phyloP scores from a whole-genome alignment of 1,139 yeast genomes.

The Kluyveromyces marxianus region DNA sequence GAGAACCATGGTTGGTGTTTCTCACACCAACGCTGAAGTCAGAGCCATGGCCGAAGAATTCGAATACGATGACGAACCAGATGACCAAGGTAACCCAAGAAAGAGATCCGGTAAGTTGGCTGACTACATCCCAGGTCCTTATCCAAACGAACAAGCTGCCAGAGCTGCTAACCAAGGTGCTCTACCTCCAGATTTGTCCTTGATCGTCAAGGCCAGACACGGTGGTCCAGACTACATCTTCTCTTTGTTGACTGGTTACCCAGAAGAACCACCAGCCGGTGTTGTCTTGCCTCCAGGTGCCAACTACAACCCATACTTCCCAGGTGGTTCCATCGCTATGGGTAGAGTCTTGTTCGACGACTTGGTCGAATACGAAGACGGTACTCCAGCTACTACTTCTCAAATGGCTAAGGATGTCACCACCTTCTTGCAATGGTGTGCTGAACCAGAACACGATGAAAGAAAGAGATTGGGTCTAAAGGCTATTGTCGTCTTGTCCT shows the following conservation, averaged over 20 bases:
- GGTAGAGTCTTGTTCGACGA: slow-evolving; percentile 97
- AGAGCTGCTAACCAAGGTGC: slow-evolving; percentile 99
- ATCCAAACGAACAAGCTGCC: slow-evolving; percentile 97
- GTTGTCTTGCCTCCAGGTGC: slow-evolving; percentile 85
- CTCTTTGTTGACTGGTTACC: slow-evolving; percentile 93
- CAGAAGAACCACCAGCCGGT: slow-evolving; percentile 98
- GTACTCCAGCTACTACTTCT: slow-evolving; percentile 96
- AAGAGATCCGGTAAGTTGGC: slow-evolving; percentile 98
- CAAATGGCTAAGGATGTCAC: slow-evolving; percentile 99
- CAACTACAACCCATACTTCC: slow-evolving; percentile 99
- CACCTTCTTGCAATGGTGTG: slow-evolving; percentile 94
- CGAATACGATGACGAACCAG: slow-evolving; percentile 98
- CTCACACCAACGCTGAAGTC: slow-evolving; percentile 86
- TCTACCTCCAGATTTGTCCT: slow-evolving; percentile 93
- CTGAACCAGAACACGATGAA: slow-evolving; percentile 98
- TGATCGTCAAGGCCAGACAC: slow-evolving; percentile 98
- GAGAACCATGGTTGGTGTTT: slow-evolving; percentile 97
- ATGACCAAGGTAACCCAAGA: slow-evolving; percentile 98
- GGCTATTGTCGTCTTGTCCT: slow-evolving; percentile 73
- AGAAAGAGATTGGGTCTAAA: slow-evolving; percentile 96
- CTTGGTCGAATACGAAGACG: slow-evolving; percentile 96
- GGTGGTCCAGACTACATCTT: slow-evolving; percentile 96
- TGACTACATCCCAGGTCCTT: slow-evolving; percentile 91
- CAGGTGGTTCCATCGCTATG: slow-evolving; percentile 99
- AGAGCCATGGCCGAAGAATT: slow-evolving; percentile 92